Evolutionary conservation across 805 yeast species (phyloP).

Genomic region (Starmerella apis): DNA sequence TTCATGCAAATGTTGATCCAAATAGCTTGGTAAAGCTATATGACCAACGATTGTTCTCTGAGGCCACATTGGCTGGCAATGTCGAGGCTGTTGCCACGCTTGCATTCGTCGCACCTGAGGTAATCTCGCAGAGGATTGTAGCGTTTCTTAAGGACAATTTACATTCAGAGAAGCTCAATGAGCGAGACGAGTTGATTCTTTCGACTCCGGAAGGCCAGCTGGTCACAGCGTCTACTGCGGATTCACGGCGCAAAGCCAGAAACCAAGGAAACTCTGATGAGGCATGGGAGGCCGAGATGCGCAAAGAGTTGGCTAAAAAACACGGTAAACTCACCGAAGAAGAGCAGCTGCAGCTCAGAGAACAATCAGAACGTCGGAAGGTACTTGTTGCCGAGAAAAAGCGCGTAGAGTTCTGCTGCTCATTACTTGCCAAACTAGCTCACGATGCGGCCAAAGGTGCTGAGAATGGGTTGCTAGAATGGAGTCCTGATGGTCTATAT

Average conservation of each 20-base stretch:
- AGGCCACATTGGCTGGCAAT: slow-evolving; percentile 25
- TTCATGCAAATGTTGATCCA: slow-evolving; percentile 54
- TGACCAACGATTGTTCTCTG: slow-evolving; percentile 25
- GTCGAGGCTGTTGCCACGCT: slow-evolving; percentile 35
- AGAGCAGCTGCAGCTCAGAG: slow-evolving; percentile 55
- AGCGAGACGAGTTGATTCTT: slow-evolving; percentile 52
- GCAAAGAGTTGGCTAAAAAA: slow-evolving; percentile 60
- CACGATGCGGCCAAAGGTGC: slow-evolving; percentile 36
- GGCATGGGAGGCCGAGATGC: slow-evolving; percentile 78
- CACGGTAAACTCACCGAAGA: slow-evolving; percentile 56
- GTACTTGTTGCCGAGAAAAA: slow-evolving; percentile 36
- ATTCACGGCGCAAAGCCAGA: background rate
- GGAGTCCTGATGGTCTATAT: slow-evolving; percentile 64
- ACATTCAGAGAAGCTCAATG: slow-evolving; percentile 35
- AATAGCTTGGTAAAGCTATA: slow-evolving; percentile 39
- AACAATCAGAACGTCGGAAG: slow-evolving; percentile 50
- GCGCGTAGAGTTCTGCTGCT: slow-evolving; percentile 41
- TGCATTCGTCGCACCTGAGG: slow-evolving; percentile 48
- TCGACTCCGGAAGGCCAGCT: slow-evolving; percentile 49
- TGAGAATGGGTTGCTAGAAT: slow-evolving; percentile 52
- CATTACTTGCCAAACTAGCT: slow-evolving; percentile 46
- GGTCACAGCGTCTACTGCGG: slow-evolving; percentile 39
- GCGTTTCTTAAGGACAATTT: slow-evolving; percentile 39
- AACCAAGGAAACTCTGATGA: slow-evolving; percentile 37
- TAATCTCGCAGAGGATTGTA: slow-evolving; percentile 44